Evolutionary conservation across 306 rosid genomes (phyloP), one percentile per base, ranked within the genome.

Genomic region (Sicyos baderoa): DNA sequence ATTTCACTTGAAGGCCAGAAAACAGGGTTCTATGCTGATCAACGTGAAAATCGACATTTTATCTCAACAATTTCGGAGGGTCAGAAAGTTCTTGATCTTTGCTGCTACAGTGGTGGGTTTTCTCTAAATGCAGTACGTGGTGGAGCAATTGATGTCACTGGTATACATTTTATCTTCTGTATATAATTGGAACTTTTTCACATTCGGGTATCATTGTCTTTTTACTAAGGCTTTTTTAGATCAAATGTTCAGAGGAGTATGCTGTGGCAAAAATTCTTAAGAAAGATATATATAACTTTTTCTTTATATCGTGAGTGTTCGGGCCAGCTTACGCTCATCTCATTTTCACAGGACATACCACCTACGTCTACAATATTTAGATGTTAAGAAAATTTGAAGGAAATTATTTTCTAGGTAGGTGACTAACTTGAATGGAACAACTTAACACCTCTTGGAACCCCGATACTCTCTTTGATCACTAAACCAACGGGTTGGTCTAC

Each of bases 11-110:
- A 83, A 44, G 98, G 97, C 18, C 98, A 93, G 82, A 93, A 93
- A 85, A 93, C 97, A 3, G 97, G 97, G 74, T 93, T 93, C 74
- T 89, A 93, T 75, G 94, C 93, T n/a, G 97, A 89, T 81, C 97
- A 93, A 74, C 97, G 91, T 11, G 97, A 88, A 75, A 89, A 84
- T 79, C 89, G 91, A 16, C 84, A 86, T 53, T 89, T 83, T 82
- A 80, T 93, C 81, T 93, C 97, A 51, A 85, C 80, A 45, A 77
- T 89, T 75, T 86, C 98, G 18, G 74, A 73, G 50, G 88, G 87
- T 60, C 84, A 80, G 74, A 88, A 75, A 81, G 96, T 93, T 78
- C 90, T 93, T 70, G 98, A 93, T 84, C 74, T 93, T 65, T 93
- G 90, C 82, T 93, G 98, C 82, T 93, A 93, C 75, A 89, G 94